Conservation (phyloP, 2,329 filamentous ascomycete species). For the Hypoxylon sp. region DNA sequence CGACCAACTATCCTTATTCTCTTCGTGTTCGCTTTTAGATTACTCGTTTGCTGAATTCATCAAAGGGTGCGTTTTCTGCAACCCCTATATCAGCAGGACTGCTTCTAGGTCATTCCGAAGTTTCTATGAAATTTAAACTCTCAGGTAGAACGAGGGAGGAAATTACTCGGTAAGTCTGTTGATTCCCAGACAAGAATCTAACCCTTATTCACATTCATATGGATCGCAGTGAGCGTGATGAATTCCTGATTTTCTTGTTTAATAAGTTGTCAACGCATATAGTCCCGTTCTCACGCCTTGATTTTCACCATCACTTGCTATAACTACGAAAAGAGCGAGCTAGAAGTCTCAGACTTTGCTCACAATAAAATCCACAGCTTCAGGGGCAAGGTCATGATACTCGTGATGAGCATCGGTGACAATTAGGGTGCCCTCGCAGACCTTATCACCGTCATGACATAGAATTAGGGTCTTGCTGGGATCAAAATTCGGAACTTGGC, state of each 20-base stretch:
- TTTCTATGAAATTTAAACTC: neutral
- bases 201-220: neutral
- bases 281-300: neutral
- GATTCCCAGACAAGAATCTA: neutral
- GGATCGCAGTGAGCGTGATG: neutral
- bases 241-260: neutral
- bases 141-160: neutral
- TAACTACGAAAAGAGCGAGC: neutral
- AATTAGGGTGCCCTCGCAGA: conserved; percentile 64
- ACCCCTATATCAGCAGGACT: neutral
- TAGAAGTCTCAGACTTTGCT: conserved; percentile 33
- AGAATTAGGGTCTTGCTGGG: conserved; percentile 58
- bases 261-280: neutral
- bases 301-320: too few species aligned
- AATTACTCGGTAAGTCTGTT: neutral
- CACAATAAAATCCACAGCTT: conserved; percentile 42
- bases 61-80: neutral
- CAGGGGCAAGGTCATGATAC: conserved; percentile 40
- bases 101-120: neutral
- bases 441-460: conserved; percentile 66
- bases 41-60: neutral
- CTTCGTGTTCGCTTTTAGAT: neutral
- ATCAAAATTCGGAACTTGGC: conserved; percentile 54
- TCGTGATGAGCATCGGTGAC: conserved; percentile 50
- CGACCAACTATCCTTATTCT: neutral